These are phyloP conservation scores for Hemileccinum rubropunctum DNA, from an alignment of 768 basidiomycete species.

Conservation along the genomic window DNA sequence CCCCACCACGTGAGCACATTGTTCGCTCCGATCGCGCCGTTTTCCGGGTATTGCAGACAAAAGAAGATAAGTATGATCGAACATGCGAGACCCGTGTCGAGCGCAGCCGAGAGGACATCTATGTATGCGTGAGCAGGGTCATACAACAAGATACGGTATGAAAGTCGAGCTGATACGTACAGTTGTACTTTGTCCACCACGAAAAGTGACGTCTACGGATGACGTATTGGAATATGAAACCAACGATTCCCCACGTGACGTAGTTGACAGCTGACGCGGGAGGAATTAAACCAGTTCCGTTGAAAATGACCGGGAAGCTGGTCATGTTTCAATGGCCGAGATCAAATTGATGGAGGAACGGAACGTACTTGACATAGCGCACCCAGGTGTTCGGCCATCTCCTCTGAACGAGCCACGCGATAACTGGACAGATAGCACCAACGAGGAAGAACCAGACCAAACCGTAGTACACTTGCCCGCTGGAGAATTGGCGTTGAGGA, in stretches of 20 bases:
- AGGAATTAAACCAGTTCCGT: conserved; percentile 58
- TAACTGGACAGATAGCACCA: conserved; percentile 60
- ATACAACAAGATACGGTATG: neutral
- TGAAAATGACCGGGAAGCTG: conserved; percentile 52
- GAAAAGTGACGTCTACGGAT: conserved; percentile 62
- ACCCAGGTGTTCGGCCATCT: conserved; percentile 65
- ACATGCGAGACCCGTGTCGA: conserved; percentile 68
- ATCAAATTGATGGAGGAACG: neutral
- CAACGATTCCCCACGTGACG: conserved; percentile 64
- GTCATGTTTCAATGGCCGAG: conserved; percentile 9
- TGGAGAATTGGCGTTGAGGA: conserved; percentile 69
- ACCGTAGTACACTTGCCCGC: conserved; percentile 60
- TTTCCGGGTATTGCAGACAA: conserved; percentile 57
- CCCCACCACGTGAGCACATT: conserved; percentile 71
- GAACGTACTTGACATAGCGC: conserved; percentile 61
- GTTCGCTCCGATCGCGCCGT: conserved; percentile 56
- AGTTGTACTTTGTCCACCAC: conserved; percentile 63
- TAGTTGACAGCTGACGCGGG: conserved; percentile 66
- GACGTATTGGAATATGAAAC: conserved; percentile 64
- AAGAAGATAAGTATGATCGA: conserved; percentile 58
- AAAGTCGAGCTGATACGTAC: conserved; percentile 22
- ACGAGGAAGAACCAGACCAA: conserved; percentile 78
- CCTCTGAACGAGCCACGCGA: conserved; percentile 51
- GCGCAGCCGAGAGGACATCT: conserved; percentile 68
- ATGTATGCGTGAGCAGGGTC: neutral